Base-by-base conservation (phyloP, 768 basidiomycete genomes). In the Hypholoma sublateritium region DNA sequence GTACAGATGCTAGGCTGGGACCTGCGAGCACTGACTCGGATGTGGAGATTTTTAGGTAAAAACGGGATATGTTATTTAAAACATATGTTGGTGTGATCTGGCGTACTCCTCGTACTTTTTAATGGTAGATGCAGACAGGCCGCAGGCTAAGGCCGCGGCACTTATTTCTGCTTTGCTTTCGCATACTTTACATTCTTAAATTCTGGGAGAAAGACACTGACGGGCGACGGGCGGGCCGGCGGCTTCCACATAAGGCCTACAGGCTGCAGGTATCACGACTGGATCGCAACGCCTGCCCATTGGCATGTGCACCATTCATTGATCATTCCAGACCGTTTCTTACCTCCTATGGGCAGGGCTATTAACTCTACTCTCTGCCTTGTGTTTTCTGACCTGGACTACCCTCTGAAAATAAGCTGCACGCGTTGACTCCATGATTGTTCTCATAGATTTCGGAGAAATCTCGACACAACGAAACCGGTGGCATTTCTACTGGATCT, bases 361-460 rank as follows among this genome's bases (percentile, higher is more conserved):
- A 41, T 32, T 9, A 9, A 41, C 39, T 8, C 39, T 17, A 41
- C 6, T 41, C 16, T 41, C 13, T 9, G 39, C 39, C 39, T 41
- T 6, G 2, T 41, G 2, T 32, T 17, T 22, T 22, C 19, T 32
- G 25, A 24, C 22, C 19, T 47, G 25, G 21, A 25, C 46, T 22
- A 14, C 12, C 17, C 5, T 9, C 39, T 5, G 13, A 41, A 41
- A 41, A 41, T 41, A 48, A 16, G 22, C 25, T 2, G 19, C 48
- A 35, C 11, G 32, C 16, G 34, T 19, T 50, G 48, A n/a, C n/a
- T n/a, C n/a, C n/a, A n/a, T n/a, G n/a, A 28, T 44, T 22, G 39
- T 51, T 53, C 42, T 39, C 53, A 53, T 53, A 17, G 53, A 34
- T 53, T 17, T 32, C 43, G 42, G 43, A 45, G 28, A 44, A 45